phyloP scores from a whole-genome alignment of 352 stramenopile genomes.

The Phytophthora sp. region DNA sequence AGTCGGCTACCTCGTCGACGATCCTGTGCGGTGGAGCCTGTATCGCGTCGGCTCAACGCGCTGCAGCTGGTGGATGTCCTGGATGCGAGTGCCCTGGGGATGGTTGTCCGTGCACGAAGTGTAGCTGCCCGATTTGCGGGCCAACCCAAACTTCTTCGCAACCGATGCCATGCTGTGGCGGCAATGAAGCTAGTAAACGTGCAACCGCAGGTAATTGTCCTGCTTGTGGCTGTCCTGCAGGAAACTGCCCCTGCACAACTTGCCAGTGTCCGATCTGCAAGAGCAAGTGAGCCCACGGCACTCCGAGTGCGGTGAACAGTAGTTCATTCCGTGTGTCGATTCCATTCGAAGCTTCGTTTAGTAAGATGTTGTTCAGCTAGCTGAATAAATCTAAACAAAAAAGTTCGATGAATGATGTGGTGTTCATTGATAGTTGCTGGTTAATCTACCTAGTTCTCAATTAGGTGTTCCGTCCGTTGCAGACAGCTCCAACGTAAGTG shows the following conservation, averaged over 20 bases:
- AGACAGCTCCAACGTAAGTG: too few relatives aligned
- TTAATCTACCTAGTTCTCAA: constrained; percentile 16
- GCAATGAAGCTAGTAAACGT: constrained; percentile 2
- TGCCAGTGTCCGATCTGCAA: constrained; percentile 29
- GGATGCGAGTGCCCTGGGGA: constrained; percentile 20
- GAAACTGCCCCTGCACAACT: constrained; percentile 23
- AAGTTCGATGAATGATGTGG: not conserved
- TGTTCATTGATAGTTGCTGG: constrained; percentile 11
- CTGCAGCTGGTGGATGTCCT: constrained; percentile 17
- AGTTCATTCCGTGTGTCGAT: too few relatives aligned
- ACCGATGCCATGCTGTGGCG: not conserved
- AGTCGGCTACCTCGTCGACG: constrained; percentile 27
- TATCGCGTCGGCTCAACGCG: constrained; percentile 23
- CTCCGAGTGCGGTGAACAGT: too few relatives aligned
- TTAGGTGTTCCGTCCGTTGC: too few relatives aligned
- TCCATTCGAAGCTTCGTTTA: too few relatives aligned
- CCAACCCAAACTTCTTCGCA: constrained; percentile 2
- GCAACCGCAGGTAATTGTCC: constrained; percentile 12
- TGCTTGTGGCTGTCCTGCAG: constrained; percentile 26
- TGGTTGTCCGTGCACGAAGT: constrained; percentile 27
- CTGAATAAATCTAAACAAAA: too few relatives aligned
- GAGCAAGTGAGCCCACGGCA: constrained; percentile 10
- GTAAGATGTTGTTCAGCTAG: too few relatives aligned
- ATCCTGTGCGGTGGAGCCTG: constrained; percentile 22
- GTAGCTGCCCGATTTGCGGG: constrained; percentile 18